These are phyloP conservation scores for Alternaria sp. DNA, from an alignment of 2,329 filamentous ascomycete genomes.

Conservation along the genomic window DNA sequence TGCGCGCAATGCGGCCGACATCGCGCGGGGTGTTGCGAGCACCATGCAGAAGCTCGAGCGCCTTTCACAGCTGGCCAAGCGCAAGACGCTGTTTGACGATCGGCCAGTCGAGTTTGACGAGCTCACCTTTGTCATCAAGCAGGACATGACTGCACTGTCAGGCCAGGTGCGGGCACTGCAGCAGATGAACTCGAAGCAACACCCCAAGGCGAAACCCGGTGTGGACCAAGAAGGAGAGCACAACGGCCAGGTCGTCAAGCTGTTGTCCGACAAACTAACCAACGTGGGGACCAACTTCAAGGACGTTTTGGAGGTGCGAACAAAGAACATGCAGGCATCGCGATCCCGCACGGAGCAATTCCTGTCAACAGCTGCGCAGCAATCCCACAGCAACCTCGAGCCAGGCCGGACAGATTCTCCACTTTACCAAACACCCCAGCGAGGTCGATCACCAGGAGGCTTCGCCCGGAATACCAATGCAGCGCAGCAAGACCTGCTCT, in stretches of 20 bases:
- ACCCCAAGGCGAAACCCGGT: slow-evolving; percentile 63
- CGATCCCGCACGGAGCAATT: slow-evolving; percentile 94
- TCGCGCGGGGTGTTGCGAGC: slow-evolving; percentile 86
- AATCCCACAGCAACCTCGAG: slow-evolving; percentile 66
- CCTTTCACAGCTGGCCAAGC: slow-evolving; percentile 89
- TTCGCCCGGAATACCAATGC: slow-evolving; percentile 54
- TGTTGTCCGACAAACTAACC: slow-evolving; percentile 88
- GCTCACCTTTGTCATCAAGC: slow-evolving; percentile 96
- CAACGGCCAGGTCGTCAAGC: slow-evolving; percentile 94
- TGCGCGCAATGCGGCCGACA: slow-evolving; percentile 86
- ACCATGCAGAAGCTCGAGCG: slow-evolving; percentile 97
- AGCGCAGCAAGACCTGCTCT: slow-evolving; percentile 70
- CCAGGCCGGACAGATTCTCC: slow-evolving; percentile 80
- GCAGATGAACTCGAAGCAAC: slow-evolving; percentile 75
- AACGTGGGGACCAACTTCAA: slow-evolving; percentile 97
- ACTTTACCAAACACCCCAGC: slow-evolving; percentile 78
- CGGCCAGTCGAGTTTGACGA: slow-evolving; percentile 96
- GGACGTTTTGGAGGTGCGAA: slow-evolving; percentile 92
- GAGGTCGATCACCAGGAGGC: slow-evolving; percentile 62
- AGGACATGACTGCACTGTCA: slow-evolving; percentile 86
- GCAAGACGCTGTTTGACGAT: slow-evolving; percentile 97
- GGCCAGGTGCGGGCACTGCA: slow-evolving; percentile 87
- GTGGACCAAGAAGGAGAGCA: slow-evolving; percentile 87
- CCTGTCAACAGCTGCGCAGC: slow-evolving; percentile 84
- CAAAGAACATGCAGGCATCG: slow-evolving; percentile 96